phyloP scores from a whole-genome alignment of 2,329 filamentous ascomycete genomes.

The Talaromyces sp. region DNA sequence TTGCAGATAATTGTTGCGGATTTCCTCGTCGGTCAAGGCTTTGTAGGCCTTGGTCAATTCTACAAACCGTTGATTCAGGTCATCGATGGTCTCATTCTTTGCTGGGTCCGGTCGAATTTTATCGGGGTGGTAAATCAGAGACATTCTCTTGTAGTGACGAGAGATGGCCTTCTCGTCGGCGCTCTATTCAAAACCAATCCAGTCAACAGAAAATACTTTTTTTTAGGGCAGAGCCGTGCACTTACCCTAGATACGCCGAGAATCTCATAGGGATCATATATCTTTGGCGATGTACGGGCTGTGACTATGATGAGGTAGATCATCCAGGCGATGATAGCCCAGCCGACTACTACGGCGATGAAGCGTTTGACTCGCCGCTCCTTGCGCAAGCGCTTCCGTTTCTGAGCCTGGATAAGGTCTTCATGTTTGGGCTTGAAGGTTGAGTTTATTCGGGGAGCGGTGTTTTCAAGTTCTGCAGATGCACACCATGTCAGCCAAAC shows the following conservation, averaged over 20 bases:
- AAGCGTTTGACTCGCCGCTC: slow-evolving; percentile 85
- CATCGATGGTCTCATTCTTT: slow-evolving; percentile 85
- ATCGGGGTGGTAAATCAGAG: slow-evolving; percentile 85
- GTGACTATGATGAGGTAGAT: slow-evolving; percentile 83
- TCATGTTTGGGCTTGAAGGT: slow-evolving; percentile 78
- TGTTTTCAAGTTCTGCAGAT: slow-evolving; percentile 64
- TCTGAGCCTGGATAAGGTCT: slow-evolving; percentile 76
- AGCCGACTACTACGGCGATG: slow-evolving; percentile 71
- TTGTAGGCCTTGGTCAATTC: slow-evolving; percentile 98
- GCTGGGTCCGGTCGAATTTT: slow-evolving; percentile 78
- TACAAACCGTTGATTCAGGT: slow-evolving; percentile 82
- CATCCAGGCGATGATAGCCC: slow-evolving; percentile 84
- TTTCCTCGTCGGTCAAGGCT: slow-evolving; percentile 91
- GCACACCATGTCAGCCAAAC: too few species aligned
- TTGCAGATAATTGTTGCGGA: slow-evolving; percentile 94
- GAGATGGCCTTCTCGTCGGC: slow-evolving; percentile 88
- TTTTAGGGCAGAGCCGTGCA: not conserved
- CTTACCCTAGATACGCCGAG: slow-evolving; percentile 76
- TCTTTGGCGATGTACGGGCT: slow-evolving; percentile 65
- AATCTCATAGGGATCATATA: slow-evolving; percentile 98
- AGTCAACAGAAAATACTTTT: slow-evolving; percentile 1
- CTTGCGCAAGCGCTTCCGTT: slow-evolving; percentile 81
- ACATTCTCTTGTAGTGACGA: slow-evolving; percentile 81
- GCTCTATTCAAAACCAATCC: slow-evolving; percentile 54
- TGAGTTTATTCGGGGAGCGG: slow-evolving; percentile 76